A percentile compares a stretch with the other conserved stretches of the same genome.
phyloP scores from a whole-genome alignment of 176 grass and related monocot species.

The Carex parvula region DNA sequence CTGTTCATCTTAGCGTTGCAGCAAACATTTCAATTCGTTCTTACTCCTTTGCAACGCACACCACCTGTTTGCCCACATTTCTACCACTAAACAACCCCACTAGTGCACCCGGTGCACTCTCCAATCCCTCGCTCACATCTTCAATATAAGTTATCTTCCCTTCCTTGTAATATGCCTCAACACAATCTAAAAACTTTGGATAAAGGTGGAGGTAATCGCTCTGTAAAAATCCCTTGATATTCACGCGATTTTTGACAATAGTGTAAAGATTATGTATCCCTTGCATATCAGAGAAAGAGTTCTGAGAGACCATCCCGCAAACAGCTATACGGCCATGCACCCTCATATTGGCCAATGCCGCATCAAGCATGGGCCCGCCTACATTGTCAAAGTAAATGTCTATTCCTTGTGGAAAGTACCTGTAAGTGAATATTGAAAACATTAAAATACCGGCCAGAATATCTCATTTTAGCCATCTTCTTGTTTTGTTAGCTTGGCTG shows the following conservation, averaged over 20 bases:
- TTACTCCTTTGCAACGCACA: constrained; percentile 45
- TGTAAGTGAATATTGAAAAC: constrained; percentile 13
- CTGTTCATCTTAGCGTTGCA: background rate
- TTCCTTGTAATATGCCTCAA: constrained; percentile 48
- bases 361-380: constrained; percentile 61
- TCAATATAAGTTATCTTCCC: constrained; percentile 63
- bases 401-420: constrained; percentile 69
- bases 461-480: background rate
- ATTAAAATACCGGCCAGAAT: background rate
- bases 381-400: constrained; percentile 93
- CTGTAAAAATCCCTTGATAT: constrained; percentile 66
- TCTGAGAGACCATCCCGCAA: constrained; percentile 64
- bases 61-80: constrained; percentile 78
- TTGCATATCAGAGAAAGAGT: constrained; percentile 31
- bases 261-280: constrained; percentile 48
- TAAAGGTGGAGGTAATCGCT: constrained; percentile 54
- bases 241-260: constrained; percentile 40
- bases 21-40: background rate
- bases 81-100: constrained; percentile 70
- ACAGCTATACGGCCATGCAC: constrained; percentile 44
- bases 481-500: background rate
- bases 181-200: constrained; percentile 46
- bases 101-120: constrained; percentile 58
- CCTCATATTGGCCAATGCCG: constrained; percentile 65
- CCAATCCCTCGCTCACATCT: constrained; percentile 57